Conservation (phyloP, 805 yeast genomes). For the Diddensiella santjacobensis region DNA sequence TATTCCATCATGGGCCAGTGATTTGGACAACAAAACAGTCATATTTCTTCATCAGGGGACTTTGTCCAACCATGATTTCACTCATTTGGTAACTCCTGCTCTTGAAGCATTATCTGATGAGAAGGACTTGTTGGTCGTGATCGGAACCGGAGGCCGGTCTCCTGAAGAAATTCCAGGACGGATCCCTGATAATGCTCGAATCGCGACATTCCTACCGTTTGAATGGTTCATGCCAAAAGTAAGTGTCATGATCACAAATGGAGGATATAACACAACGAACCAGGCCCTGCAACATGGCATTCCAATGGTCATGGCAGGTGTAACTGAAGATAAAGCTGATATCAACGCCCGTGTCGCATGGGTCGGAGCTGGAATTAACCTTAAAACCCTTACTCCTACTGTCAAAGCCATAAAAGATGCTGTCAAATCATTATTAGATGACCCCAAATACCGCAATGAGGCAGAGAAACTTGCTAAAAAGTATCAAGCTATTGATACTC, state of each 20-base stretch:
- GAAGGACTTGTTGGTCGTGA: conserved; percentile 1
- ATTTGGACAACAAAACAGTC: not conserved
- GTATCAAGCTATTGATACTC: not conserved
- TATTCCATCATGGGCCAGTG: conserved; percentile 5
- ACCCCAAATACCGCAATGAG: not conserved
- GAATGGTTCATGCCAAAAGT: conserved; percentile 9
- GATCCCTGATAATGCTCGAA: not conserved
- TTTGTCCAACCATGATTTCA: conserved; percentile 5
- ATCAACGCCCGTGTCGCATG: conserved; percentile 1
- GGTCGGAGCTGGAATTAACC: conserved; percentile 4
- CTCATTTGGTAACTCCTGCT: conserved; percentile 1
- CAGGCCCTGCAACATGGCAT: conserved; percentile 5
- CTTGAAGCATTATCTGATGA: conserved; percentile 1
- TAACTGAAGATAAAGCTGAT: conserved; percentile 7
- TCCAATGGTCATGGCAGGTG: conserved; percentile 6
- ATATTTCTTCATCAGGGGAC: conserved; percentile 5
- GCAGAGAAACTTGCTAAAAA: not conserved
- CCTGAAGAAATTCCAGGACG: not conserved
- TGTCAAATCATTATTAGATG: not conserved
- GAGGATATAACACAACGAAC: conserved; percentile 3
- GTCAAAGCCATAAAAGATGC: conserved; percentile 1
- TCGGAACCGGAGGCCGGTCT: not conserved
- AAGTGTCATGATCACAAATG: conserved; percentile 4
- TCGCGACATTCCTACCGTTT: conserved; percentile 4
- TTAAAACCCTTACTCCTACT: not conserved